phyloP scores from a whole-genome alignment of 140 eudicot genomes.

The Senecio squalidus region DNA sequence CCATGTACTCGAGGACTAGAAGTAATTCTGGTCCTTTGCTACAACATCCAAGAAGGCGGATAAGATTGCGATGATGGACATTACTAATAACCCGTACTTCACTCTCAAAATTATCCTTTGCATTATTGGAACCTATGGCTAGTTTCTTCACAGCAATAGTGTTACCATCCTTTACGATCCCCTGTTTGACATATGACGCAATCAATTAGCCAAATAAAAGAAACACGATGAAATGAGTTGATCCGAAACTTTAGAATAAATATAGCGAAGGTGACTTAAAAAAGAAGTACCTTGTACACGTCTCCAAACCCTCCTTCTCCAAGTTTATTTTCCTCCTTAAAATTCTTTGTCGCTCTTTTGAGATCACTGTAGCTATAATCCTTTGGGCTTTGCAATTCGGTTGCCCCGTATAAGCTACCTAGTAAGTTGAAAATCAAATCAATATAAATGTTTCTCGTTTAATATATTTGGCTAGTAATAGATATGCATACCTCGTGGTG shows the following conservation, averaged over 20 bases:
- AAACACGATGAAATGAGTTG: background rate
- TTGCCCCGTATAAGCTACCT: slow-evolving; percentile 57
- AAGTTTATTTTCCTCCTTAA: slow-evolving; percentile 50
- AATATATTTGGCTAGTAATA: background rate
- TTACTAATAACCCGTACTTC: slow-evolving; percentile 68
- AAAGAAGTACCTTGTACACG: slow-evolving; percentile 52
- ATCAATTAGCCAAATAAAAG: background rate
- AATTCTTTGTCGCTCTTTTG: slow-evolving; percentile 52
- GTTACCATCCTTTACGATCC: slow-evolving; percentile 44
- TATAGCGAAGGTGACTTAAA: background rate
- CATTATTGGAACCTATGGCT: slow-evolving; percentile 33
- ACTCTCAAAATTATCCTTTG: slow-evolving; percentile 56
- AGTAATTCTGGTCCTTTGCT: slow-evolving; percentile 59
- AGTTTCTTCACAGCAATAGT: slow-evolving; percentile 61
- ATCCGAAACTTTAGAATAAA: background rate
- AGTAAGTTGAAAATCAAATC: background rate
- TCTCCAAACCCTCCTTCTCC: slow-evolving; percentile 82
- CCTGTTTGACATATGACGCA: slow-evolving; percentile 26
- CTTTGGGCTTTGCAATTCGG: slow-evolving; percentile 60
- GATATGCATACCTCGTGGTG: slow-evolving; percentile 30
- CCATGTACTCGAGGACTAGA: slow-evolving; percentile 64
- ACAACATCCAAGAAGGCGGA: slow-evolving; percentile 66
- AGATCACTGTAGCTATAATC: slow-evolving; percentile 53
- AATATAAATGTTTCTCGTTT: background rate
- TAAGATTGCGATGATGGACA: slow-evolving; percentile 70